Conservation (phyloP, 331 rosid species). For the Stylosanthes scabra region DNA sequence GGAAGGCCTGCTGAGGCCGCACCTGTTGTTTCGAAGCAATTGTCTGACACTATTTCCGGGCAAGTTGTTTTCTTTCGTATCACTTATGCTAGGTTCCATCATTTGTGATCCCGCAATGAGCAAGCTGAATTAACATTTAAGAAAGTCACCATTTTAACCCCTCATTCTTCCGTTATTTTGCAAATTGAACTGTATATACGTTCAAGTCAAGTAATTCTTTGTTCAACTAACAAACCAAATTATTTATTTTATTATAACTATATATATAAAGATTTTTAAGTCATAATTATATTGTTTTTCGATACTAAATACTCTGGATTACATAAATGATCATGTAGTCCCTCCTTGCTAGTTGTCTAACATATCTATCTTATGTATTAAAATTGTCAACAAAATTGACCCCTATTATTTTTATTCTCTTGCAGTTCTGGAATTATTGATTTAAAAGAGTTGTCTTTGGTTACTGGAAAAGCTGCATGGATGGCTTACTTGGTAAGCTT, state of each 20-base stretch:
- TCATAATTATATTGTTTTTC: not conserved
- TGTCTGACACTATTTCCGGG: slow-evolving; percentile 85
- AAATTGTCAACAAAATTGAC: not conserved
- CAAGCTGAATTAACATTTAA: not conserved
- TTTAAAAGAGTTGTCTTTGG: slow-evolving; percentile 79
- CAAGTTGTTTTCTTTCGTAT: slow-evolving; percentile 37
- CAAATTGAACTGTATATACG: too few relatives aligned
- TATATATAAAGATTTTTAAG: too few relatives aligned
- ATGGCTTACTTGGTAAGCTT: slow-evolving; percentile 86
- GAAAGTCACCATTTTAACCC: too few relatives aligned
- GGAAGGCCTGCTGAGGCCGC: slow-evolving; percentile 94
- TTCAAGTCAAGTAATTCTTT: too few relatives aligned
- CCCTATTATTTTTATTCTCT: slow-evolving; percentile 24
- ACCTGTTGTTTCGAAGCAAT: slow-evolving; percentile 86
- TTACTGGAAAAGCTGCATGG: slow-evolving; percentile 97
- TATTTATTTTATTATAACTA: too few relatives aligned
- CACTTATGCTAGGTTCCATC: slow-evolving; percentile 1
- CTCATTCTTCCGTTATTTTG: not conserved
- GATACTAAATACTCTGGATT: not conserved
- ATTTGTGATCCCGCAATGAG: slow-evolving; percentile 17
- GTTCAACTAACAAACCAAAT: too few relatives aligned
- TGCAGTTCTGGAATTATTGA: slow-evolving; percentile 80
- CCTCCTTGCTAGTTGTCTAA: not conserved
- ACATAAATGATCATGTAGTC: not conserved
- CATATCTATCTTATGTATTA: too few relatives aligned